These are phyloP conservation scores for Solanum neorickii DNA, from an alignment of 257 asterid genomes.

Conservation along the genomic window DNA sequence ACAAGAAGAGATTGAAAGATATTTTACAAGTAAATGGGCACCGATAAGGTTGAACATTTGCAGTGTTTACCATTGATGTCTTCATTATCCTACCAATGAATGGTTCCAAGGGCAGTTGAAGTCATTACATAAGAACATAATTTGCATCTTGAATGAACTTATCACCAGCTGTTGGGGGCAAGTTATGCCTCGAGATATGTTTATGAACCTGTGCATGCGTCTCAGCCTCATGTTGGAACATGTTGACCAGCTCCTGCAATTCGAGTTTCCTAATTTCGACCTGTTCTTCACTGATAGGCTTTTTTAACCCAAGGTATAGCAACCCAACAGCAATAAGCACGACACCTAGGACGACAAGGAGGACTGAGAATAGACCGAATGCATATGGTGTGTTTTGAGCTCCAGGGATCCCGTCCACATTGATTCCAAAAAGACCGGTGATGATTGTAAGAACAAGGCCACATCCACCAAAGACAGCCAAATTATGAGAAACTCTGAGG, in stretches of 20 bases:
- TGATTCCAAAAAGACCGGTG: constrained; percentile 85
- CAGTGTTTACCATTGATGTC: neutral
- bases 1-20: neutral
- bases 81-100: neutral
- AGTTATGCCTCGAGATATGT: constrained; percentile 42
- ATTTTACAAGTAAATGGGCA: neutral
- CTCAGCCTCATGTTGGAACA: constrained; percentile 91
- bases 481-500: constrained; percentile 78
- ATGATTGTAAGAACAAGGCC: constrained; percentile 81
- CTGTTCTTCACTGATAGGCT: constrained; percentile 55
- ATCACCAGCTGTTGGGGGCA: constrained; percentile 89
- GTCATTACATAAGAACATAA: constrained; percentile 35
- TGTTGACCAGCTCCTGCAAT: constrained; percentile 62
- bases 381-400: constrained; percentile 67
- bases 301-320: constrained; percentile 69
- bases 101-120: neutral
- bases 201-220: constrained; percentile 87
- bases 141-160: constrained; percentile 40
- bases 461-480: constrained; percentile 90
- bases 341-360: constrained; percentile 47
- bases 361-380: constrained; percentile 57
- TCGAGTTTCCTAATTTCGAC: constrained; percentile 80
- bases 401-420: constrained; percentile 95
- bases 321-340: constrained; percentile 59
- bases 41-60: too few species aligned